Base-by-base conservation (phyloP, 2,329 filamentous ascomycete genomes). In the Laburnicola sp. region DNA sequence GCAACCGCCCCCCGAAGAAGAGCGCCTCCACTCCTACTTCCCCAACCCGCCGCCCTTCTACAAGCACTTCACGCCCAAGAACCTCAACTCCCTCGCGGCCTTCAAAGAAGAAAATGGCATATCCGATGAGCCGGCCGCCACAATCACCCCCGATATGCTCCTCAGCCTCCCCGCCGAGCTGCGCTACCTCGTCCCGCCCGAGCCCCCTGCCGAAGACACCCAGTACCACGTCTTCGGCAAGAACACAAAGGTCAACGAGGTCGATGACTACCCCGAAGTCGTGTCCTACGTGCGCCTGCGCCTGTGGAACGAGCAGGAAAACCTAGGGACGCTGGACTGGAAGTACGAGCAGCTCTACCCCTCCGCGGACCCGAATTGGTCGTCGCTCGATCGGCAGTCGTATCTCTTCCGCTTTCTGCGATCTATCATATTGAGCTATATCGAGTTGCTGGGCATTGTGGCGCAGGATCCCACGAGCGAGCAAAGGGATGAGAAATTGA, bases 11-110 rank as follows among this genome's bases (percentile, higher is more conserved):
- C 58, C 62, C 16, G 64, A 66, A n/a, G 60, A 66, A 26, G 57
- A 60, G 22, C 41, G 39, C 6, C 23, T 59, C 21, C 57, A 59
- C 37, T 62, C 64, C 38, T 60, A 86, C 35, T 96, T 91, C 70
- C 93, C 94, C 23, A 84, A 88, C 45, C 94, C 94, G 25, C 94
- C 94, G 25, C 86, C 87, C 0, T 96, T 97, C 76, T 97, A 89
- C 86, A 86, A 87, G 60, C 82, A 89, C 70, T 97, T 97, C 74
- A 96, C 90, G 0, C 72, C 84, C 2, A 84, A 87, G 26, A 95
- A 93, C 66, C 65, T 89, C 45, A 75, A 82, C 10, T 84, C 83
- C 41, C 74, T 88, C 23, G 74, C 79, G 49, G 66, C 79, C 34
- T 68, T 81, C 46, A 80, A 79, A 58, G 73, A 72, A 23, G 69